phyloP scores from a whole-genome alignment of 78 protist species.

The Dictyostelium firmibasis region DNA sequence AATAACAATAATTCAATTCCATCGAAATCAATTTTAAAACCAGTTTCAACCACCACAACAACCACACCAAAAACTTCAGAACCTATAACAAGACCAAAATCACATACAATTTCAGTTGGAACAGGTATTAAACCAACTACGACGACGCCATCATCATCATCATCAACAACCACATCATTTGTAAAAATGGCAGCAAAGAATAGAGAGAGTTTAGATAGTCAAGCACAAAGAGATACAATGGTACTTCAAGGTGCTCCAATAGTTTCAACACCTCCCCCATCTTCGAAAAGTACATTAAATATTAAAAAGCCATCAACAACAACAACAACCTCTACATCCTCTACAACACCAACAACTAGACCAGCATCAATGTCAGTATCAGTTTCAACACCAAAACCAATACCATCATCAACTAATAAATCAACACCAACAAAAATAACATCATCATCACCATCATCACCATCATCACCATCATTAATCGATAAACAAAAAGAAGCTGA shows the following conservation, averaged over 20 bases:
- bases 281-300: neutral
- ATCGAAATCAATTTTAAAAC: constrained; percentile 25
- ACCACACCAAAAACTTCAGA: neutral
- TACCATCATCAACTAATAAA: neutral
- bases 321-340: neutral
- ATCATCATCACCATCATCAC: neutral
- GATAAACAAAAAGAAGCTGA: constrained; percentile 1
- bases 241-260: neutral
- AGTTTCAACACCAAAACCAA: neutral
- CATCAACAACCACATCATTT: constrained; percentile 3
- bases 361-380: neutral
- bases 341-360: neutral
- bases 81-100: constrained; percentile 36
- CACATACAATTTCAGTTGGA: constrained; percentile 27
- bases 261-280: neutral
- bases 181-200: constrained; percentile 61
- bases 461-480: neutral
- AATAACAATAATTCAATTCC: neutral
- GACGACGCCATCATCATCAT: neutral
- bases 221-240: constrained; percentile 20
- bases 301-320: neutral
- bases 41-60: constrained; percentile 2
- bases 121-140: neutral
- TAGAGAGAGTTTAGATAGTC: constrained; percentile 44
- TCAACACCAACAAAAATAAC: neutral